Evolutionary conservation across 768 basidiomycete species (phyloP), one percentile per base, ranked within the genome.

Genomic region (Neoboletus magnificus): DNA sequence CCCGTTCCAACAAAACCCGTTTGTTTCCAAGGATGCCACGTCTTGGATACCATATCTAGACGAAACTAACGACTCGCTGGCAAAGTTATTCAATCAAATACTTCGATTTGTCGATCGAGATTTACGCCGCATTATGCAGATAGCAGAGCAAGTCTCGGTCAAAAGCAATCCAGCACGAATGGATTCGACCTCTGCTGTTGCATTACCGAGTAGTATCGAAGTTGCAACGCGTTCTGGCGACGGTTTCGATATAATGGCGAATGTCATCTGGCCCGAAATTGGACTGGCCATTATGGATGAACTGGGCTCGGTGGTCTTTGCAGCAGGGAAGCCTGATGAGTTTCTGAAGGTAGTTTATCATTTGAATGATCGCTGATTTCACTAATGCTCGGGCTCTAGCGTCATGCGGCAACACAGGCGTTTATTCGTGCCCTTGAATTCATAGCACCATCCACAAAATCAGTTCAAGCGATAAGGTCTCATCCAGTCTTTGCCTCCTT

Each of bases 261-360:
- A 91, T 62, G 89, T 96, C 10, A 76, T 98, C 5, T 96, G 93
- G 90, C 86, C 86, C 11, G 93, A 95, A 71, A 72, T 96, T 20
- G 89, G 85, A 2, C 76, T 78, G 40, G 81, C 90, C 0, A 82
- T 99, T 46, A 86, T 91, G 79, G 85, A 87, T 56, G 92, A 96
- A 66, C 74, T 98, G 41, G 95, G 96, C 1, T 73, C 73, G 22
- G 73, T 84, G 9, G 82, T 98, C 2, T 99, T 98, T 69, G 85
- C 95, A n/a, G 89, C 87, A 3, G 97, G 97, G 15, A 82, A 88
- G 52, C 93, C 97, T 12, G 84, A 88, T 49, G 91, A 95, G 52
- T 92, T 98, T 69, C 83, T 91, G 50, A 87, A 86, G 77, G 95
- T 94, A 55, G 51, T 80, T 13, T 65, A 13, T 50, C 54, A 44